phyloP scores from a whole-genome alignment of 2,329 filamentous ascomycete genomes.

The Talaromyces sp. region DNA sequence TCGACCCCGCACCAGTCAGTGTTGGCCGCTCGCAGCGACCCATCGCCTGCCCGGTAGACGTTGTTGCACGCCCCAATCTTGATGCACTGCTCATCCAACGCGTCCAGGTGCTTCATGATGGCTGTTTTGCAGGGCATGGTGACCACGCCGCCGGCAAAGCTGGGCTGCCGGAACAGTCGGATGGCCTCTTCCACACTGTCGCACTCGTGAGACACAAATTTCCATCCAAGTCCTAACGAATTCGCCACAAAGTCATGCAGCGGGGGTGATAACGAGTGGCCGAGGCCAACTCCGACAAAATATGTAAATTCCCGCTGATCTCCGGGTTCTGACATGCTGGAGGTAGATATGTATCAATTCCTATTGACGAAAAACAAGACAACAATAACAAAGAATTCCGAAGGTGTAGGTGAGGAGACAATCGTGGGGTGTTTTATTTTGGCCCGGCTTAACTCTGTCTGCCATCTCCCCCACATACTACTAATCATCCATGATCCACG shows the following conservation, averaged over 20 bases:
- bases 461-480: not conserved
- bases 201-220: constrained; percentile 29
- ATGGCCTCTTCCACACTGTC: constrained; percentile 25
- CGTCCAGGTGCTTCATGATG: constrained; percentile 25
- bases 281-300: constrained; percentile 35
- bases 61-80: constrained; percentile 29
- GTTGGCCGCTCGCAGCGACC: constrained; percentile 33
- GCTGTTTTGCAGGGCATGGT: constrained; percentile 41
- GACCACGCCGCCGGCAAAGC: constrained; percentile 28
- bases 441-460: not conserved
- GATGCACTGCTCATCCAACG: constrained; percentile 28
- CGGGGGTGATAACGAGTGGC: constrained; percentile 35
- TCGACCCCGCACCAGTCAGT: constrained; percentile 41
- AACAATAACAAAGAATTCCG: not conserved
- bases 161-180: constrained; percentile 20
- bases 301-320: constrained; percentile 19
- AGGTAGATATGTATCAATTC: not conserved
- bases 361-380: not conserved
- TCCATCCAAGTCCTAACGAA: constrained; percentile 30
- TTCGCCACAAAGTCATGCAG: constrained; percentile 38
- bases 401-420: not conserved
- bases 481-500: not conserved
- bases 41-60: constrained; percentile 9
- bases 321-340: not conserved
- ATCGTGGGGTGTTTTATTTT: too few relatives aligned